These are phyloP conservation scores for Termitomyces bulborhizus DNA, from an alignment of 768 basidiomycete species.

Conservation along the genomic window DNA sequence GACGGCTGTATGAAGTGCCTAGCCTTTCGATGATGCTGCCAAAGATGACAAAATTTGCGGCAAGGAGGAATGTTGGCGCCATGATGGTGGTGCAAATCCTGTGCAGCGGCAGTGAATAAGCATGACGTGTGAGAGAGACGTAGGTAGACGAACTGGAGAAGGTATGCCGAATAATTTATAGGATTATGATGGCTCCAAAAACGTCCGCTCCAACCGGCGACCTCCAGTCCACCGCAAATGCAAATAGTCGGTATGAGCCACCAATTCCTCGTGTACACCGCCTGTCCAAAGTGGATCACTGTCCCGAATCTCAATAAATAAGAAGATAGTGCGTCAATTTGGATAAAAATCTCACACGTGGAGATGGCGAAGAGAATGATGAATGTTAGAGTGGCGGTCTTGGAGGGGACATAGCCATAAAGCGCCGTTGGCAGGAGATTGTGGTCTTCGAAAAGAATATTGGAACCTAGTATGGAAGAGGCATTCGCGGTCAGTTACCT, in stretches of 20 bases:
- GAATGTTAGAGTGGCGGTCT: constrained; percentile 30
- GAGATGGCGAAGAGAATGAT: constrained; percentile 33
- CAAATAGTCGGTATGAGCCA: constrained; percentile 46
- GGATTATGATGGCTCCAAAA: constrained; percentile 41
- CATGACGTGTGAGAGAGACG: not conserved
- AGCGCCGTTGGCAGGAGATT: not conserved
- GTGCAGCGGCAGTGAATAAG: not conserved
- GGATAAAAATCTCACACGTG: constrained; percentile 20
- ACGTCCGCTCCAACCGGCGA: constrained; percentile 50
- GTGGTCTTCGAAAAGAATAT: not conserved
- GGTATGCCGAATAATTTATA: constrained; percentile 19
- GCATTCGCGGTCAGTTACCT: not conserved
- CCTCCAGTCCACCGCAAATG: constrained; percentile 42
- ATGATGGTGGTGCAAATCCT: constrained; percentile 41
- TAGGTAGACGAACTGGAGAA: constrained; percentile 30
- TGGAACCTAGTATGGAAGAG: not conserved
- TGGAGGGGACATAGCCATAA: constrained; percentile 36
- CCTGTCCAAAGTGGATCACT: constrained; percentile 45
- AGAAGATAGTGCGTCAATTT: not conserved
- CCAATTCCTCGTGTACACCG: constrained; percentile 38
- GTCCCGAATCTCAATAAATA: not conserved
- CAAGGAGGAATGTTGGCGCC: constrained; percentile 51
- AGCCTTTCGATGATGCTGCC: constrained; percentile 36
- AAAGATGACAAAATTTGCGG: constrained; percentile 51
- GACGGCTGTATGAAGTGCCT: constrained; percentile 44